Conservation (phyloP, 345 rosid species). For the Euphorbia tirucalli region DNA sequence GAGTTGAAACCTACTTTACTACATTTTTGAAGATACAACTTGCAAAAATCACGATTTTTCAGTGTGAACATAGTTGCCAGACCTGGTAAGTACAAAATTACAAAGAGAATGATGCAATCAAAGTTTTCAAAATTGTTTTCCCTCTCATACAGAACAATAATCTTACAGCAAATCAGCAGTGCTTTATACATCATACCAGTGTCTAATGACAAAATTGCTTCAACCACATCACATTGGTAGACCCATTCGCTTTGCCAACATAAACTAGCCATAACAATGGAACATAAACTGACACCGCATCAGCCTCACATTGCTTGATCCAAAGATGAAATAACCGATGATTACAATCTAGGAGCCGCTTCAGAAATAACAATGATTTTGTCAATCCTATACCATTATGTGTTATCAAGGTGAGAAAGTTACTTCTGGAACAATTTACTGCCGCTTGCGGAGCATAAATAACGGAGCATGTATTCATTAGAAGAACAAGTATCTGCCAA, state of each 20-base stretch:
- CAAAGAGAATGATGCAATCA: neutral
- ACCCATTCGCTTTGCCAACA: no score
- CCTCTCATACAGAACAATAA: neutral
- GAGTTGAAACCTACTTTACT: no score
- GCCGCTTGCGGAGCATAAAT: constrained; percentile 59
- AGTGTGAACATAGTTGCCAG: neutral
- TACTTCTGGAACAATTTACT: constrained; percentile 1
- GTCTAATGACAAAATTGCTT: no score
- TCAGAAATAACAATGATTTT: neutral
- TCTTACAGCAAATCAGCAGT: no score
- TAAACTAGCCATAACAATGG: no score
- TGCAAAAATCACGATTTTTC: neutral
- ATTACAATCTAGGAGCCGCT: neutral
- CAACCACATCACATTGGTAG: no score
- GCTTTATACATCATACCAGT: no score
- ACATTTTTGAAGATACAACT: no score
- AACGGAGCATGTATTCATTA: constrained; percentile 78
- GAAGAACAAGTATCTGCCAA: constrained; percentile 87
- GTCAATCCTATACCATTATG: neutral
- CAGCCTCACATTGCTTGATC: neutral
- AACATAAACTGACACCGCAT: no score
- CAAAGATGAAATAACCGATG: neutral
- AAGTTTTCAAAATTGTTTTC: neutral
- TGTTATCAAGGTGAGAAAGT: no score
- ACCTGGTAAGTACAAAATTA: neutral